These are phyloP conservation scores for Coemansia sp. DNA, from an alignment of 192 early-diverging fungal genomes.

Conservation along the genomic window DNA sequence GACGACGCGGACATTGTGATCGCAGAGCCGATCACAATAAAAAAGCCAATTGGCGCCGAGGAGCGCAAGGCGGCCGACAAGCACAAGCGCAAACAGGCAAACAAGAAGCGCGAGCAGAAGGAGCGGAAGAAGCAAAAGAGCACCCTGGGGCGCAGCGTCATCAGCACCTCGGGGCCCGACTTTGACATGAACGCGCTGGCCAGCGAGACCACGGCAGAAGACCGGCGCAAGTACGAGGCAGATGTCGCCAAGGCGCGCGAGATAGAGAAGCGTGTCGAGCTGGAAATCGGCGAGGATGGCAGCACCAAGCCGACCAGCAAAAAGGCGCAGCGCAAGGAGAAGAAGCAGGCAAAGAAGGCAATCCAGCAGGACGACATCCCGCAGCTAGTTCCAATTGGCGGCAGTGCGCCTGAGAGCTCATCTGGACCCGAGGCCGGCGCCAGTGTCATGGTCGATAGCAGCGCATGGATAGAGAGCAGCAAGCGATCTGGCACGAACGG, in stretches of 20 bases:
- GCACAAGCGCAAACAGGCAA: constrained; percentile 36
- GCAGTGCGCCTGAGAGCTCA: neutral
- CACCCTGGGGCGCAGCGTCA: constrained; percentile 6
- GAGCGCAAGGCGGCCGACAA: constrained; percentile 42
- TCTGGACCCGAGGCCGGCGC: neutral
- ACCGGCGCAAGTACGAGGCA: constrained; percentile 26
- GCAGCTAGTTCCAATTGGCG: constrained; percentile 15
- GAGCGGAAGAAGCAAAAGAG: constrained; percentile 22
- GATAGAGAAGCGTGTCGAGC: constrained; percentile 31
- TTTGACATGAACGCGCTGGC: constrained; percentile 43
- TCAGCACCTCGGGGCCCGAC: constrained; percentile 7
- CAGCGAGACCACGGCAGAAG: constrained; percentile 27
- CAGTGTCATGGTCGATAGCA: neutral
- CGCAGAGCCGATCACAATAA: constrained; percentile 13
- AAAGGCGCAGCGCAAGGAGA: constrained; percentile 31
- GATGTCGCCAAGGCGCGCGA: constrained; percentile 41
- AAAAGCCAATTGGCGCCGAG: constrained; percentile 30
- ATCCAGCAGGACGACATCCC: constrained; percentile 9
- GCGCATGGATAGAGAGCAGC: constrained; percentile 17
- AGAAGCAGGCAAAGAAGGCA: constrained; percentile 4
- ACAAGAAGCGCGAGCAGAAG: constrained; percentile 28
- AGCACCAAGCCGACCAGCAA: constrained; percentile 12
- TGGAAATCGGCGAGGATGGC: constrained; percentile 9
- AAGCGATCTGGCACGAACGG: neutral
- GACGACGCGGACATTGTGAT: constrained; percentile 42